Percentiles rank a stretch among this genome's conserved stretches.
phyloP scores from a whole-genome alignment of 2,329 filamentous ascomycete species.

The Penicillium hesseltinei region DNA sequence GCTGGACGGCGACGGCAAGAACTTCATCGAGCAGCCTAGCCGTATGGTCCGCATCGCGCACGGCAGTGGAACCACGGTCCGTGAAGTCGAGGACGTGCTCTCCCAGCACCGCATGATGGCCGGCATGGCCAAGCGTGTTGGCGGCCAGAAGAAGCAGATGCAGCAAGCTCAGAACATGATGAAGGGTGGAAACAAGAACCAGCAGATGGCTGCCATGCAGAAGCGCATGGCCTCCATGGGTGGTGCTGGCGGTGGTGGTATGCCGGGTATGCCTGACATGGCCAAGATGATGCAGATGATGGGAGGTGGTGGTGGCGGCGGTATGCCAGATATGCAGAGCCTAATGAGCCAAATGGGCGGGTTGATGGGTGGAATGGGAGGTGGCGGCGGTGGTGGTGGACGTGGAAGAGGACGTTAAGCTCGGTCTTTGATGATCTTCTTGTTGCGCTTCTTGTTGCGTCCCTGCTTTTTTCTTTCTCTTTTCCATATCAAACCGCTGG shows the following conservation, averaged over 20 bases:
- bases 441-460: neutral
- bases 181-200: conserved; percentile 84
- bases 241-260: conserved; percentile 58
- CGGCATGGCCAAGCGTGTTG: conserved; percentile 98
- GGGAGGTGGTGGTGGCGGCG: conserved; percentile 66
- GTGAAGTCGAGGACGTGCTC: conserved; percentile 93
- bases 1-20: conserved; percentile 90
- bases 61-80: conserved; percentile 85
- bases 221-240: conserved; percentile 93
- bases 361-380: conserved; percentile 48
- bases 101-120: conserved; percentile 99
- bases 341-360: conserved; percentile 79
- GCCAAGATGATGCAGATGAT: conserved; percentile 98
- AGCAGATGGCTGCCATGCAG: conserved; percentile 96
- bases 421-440: conserved; percentile 12
- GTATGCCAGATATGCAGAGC: conserved; percentile 69
- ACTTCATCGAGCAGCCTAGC: conserved; percentile 87
- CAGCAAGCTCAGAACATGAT: conserved; percentile 87
- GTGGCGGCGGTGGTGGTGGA: conserved; percentile 44
- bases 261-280: conserved; percentile 72
- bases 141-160: conserved; percentile 97
- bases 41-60: conserved; percentile 89
- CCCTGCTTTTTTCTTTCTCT: conserved; percentile 7
- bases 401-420: conserved; percentile 31
- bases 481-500: conserved; percentile 12